Evolutionary conservation across 441 rosid genomes (phyloP), one percentile per base, ranked within the genome.

Genomic region (Omphalea diandra): DNA sequence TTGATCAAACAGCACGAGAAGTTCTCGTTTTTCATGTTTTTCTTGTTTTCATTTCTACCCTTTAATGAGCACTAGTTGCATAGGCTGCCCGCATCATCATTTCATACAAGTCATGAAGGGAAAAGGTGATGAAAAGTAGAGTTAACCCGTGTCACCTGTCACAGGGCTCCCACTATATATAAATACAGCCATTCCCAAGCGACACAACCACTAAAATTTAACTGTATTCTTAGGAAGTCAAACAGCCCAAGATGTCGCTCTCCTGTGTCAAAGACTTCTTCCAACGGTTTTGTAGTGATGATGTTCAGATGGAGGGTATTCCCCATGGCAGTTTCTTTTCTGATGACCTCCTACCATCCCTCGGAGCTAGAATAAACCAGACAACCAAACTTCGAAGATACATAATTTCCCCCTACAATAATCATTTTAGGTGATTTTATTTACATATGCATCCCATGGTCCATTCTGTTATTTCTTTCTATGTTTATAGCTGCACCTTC

Each of bases 291-390:
- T 95, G 93, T 55, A 74, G 74, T 1, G 96, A 90, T 17, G 96
- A 85, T 50, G 84, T 81, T 67, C 88, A 73, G 52, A 73, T 70
- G 75, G 84, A 76, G 36, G 79, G 83, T 52, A 64, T 76, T 8
- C 73, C 80, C 47, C 84, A 81, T 14, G 90, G 88, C 71, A 81
- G 83, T 79, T 86, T 88, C 88, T 89, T 91, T 79, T 90, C 98
- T 12, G 75, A 81, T 12, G 99, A 94, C 80, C 87, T 92, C 70
- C 82, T 94, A 33, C 99, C 99, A 55, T 89, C 99, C 24, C 98
- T 94, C 55, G 99, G 99, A 73, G 97, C 98, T 5, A 85, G 89
- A 78, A 88, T 92, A 54, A 90, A 94, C 85, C 94, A 83, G 75
- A 73, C 89, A 27, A 92, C 94, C 32, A 89, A 73, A 84, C 94